phyloP scores from a whole-genome alignment of 2,329 filamentous ascomycete genomes.

The Ascosphaera acerosa region DNA sequence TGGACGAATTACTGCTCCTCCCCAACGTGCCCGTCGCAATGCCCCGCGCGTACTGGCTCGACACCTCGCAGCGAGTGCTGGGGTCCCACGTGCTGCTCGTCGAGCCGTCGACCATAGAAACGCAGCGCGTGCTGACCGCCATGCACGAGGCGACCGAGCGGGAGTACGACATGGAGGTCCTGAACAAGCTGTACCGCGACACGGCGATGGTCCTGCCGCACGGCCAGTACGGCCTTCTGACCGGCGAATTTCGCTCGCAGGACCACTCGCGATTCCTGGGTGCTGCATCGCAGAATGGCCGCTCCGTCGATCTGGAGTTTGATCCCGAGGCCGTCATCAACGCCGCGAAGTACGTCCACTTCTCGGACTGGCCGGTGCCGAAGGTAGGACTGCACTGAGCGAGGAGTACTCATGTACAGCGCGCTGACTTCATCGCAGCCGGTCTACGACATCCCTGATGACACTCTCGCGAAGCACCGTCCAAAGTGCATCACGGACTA shows the following conservation, averaged over 20 bases:
- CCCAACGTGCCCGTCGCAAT: slow-evolving; percentile 34
- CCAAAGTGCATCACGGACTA: slow-evolving; percentile 1
- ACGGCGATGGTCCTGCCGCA: slow-evolving; percentile 38
- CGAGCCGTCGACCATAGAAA: background rate
- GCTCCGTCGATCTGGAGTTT: slow-evolving; percentile 28
- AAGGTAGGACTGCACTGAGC: too few relatives aligned
- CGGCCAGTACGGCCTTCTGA: slow-evolving; percentile 33
- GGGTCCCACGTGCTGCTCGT: slow-evolving; percentile 10
- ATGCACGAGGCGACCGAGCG: slow-evolving; percentile 6
- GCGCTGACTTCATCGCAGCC: too few relatives aligned
- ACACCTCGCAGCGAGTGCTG: slow-evolving; percentile 24
- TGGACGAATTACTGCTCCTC: slow-evolving; percentile 42
- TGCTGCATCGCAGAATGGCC: too few relatives aligned
- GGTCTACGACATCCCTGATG: background rate
- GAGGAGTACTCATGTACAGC: too few relatives aligned
- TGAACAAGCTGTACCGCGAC: slow-evolving; percentile 35
- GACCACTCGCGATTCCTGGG: slow-evolving; percentile 29
- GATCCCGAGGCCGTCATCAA: slow-evolving; percentile 29
- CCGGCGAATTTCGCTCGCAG: slow-evolving; percentile 33
- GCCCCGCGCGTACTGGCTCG: slow-evolving; percentile 42
- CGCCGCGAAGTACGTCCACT: slow-evolving; percentile 42
- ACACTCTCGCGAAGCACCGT: background rate
- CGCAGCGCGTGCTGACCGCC: background rate
- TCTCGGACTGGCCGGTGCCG: slow-evolving; percentile 44
- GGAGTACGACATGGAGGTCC: slow-evolving; percentile 39